Evolutionary conservation across 2,329 filamentous ascomycete genomes (phyloP), one percentile per base, ranked within the genome.

Genomic region (Colletotrichum sp.): DNA sequence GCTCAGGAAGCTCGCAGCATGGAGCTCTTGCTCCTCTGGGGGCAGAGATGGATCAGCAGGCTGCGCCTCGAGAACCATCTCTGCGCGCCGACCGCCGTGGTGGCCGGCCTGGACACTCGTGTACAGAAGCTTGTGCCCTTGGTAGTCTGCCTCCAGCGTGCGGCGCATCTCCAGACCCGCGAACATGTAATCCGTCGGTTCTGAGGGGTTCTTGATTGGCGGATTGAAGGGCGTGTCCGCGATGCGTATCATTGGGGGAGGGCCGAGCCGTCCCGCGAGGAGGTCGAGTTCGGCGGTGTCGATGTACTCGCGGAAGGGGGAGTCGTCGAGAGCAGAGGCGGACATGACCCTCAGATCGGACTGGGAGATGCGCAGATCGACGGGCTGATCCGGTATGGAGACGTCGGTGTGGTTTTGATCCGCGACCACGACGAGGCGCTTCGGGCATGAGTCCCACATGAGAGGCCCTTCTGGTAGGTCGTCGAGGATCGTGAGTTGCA

Each of bases 81-180:
- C 88, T 25, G 88, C 86, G n/a, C 88, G 85, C 15, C 87, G 87
- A 8, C 89, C 89, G 66, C 87, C 88, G 74, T 89, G 87, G 67
- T 86, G 85, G 0, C 89, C 90, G 7, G 86, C 89, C 76, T 91
- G 88, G 77, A 91, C 85, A 79, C 85, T 88, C 25, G 86, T 89
- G 84, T 91, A 91, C 9, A 84, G 85, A 11, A 92, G 82, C 13
- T 81, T 87, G 82, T 89, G 87, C 59, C 84, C 86, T 8, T 83
- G 77, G 81, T 87, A 88, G 3, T 85, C 80, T 52, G 87, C 82
- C 12, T 87, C 83, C 63, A 88, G 82, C 29, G 84, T 82, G 73
- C 89, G 88, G 62, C 88, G 89, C 52, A 92, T 84, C 79, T 92
- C 90, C 3, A 91, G 84, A 9, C 90, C 89, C 64, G 85, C 84